Evolutionary conservation across 1,139 yeast genomes (phyloP).

Genomic region (Arxiozyma slooffiae): DNA sequence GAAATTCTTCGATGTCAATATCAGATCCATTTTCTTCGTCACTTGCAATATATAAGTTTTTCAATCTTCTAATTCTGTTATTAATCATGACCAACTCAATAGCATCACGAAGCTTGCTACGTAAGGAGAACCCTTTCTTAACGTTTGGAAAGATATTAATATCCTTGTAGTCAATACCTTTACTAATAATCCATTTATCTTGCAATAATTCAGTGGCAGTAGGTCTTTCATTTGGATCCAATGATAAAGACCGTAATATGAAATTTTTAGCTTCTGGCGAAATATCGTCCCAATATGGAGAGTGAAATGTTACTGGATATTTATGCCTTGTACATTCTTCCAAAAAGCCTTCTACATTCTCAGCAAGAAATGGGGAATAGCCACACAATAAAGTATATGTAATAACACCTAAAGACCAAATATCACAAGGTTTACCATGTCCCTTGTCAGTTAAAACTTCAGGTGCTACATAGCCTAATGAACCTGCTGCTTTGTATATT

Average conservation of each 20-base stretch:
- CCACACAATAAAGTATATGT: slow-evolving; percentile 87
- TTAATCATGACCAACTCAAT: slow-evolving; percentile 70
- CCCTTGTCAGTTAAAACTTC: slow-evolving; percentile 71
- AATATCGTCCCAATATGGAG: slow-evolving; percentile 76
- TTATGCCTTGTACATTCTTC: slow-evolving; percentile 65
- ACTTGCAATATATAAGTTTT: slow-evolving; percentile 39
- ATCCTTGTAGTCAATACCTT: slow-evolving; percentile 33
- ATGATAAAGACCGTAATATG: slow-evolving; percentile 54
- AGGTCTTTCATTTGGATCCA: slow-evolving; percentile 56
- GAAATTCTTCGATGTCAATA: slow-evolving; percentile 19
- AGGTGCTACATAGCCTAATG: slow-evolving; percentile 92
- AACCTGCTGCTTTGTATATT: slow-evolving; percentile 73
- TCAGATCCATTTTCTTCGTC: slow-evolving; percentile 42
- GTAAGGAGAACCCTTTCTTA: slow-evolving; percentile 71
- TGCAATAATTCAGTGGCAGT: slow-evolving; percentile 53
- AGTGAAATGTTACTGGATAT: slow-evolving; percentile 64
- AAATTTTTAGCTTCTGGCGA: slow-evolving; percentile 70
- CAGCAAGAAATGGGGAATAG: slow-evolving; percentile 84
- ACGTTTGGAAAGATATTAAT: slow-evolving; percentile 63
- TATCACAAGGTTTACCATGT: slow-evolving; percentile 86
- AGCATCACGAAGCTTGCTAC: slow-evolving; percentile 75
- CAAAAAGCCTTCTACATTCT: slow-evolving; percentile 69
- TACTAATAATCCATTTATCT: slow-evolving; percentile 60
- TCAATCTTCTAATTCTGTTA: slow-evolving; percentile 61
- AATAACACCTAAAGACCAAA: slow-evolving; percentile 89